Evolutionary conservation across 129 eudicot genomes (phyloP).

Genomic region (Logfia minima): DNA sequence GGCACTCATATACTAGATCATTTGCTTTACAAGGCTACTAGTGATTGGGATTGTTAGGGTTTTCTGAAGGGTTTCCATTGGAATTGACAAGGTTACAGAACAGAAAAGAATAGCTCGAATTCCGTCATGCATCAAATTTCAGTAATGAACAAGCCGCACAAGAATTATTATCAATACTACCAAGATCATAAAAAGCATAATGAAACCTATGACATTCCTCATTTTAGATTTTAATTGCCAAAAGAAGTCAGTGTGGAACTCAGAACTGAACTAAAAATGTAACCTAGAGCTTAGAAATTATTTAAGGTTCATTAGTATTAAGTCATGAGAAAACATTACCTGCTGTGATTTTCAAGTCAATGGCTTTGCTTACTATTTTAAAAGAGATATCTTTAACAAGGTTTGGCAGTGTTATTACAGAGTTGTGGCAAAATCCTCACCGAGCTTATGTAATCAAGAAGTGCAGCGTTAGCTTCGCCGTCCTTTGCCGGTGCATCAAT

Average conservation of each 20-base stretch:
- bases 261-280: background rate
- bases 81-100: background rate
- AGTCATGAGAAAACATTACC: background rate
- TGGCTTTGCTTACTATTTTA: constrained; percentile 11
- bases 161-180: background rate
- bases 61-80: background rate
- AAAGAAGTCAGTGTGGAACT: background rate
- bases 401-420: background rate
- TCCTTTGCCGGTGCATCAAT: constrained; percentile 96
- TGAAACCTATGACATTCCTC: background rate
- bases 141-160: background rate
- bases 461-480: constrained; percentile 98
- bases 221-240: background rate
- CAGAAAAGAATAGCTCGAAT: background rate
- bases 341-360: background rate
- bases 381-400: constrained; percentile 5
- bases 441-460: constrained; percentile 80
- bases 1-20: background rate
- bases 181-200: background rate
- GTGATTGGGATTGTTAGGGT: background rate
- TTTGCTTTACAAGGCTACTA: background rate
- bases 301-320: background rate
- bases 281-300: background rate
- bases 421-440: constrained; percentile 38
- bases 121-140: background rate